phyloP scores from a whole-genome alignment of 225 moss, liverwort and hornwort species.

The Climacium dendroides region DNA sequence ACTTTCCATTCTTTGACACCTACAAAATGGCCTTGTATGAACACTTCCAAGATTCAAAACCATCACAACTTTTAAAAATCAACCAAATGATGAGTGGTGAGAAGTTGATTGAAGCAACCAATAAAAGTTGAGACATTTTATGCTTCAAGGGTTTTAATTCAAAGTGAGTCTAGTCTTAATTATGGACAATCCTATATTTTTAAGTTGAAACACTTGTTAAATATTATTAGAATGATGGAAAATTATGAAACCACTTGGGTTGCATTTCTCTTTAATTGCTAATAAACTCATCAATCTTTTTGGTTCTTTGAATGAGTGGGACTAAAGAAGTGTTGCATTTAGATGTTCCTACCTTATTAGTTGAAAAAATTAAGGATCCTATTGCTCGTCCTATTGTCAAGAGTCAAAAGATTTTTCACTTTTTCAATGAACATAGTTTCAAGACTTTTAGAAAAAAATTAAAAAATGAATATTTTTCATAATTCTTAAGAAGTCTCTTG shows the following conservation, averaged over 20 bases:
- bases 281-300: no score
- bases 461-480: background rate
- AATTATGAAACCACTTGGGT: background rate
- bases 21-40: background rate
- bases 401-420: background rate
- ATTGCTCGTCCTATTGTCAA: background rate
- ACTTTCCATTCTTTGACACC: background rate
- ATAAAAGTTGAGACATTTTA: background rate
- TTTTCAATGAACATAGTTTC: no score
- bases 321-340: background rate
- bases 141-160: background rate
- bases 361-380: background rate
- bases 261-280: background rate
- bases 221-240: rapidly evolving
- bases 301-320: background rate
- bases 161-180: rapidly evolving
- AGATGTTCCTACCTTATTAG: rapidly evolving
- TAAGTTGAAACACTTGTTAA: background rate
- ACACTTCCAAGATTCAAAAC: rapidly evolving
- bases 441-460: background rate
- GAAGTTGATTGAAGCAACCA: background rate
- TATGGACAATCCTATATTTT: background rate
- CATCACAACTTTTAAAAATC: rapidly evolving
- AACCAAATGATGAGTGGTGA: background rate
- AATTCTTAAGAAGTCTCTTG: background rate